These are phyloP conservation scores for Colletotrichum noveboracense DNA, from an alignment of 2,329 filamentous ascomycete genomes.

Conservation along the genomic window DNA sequence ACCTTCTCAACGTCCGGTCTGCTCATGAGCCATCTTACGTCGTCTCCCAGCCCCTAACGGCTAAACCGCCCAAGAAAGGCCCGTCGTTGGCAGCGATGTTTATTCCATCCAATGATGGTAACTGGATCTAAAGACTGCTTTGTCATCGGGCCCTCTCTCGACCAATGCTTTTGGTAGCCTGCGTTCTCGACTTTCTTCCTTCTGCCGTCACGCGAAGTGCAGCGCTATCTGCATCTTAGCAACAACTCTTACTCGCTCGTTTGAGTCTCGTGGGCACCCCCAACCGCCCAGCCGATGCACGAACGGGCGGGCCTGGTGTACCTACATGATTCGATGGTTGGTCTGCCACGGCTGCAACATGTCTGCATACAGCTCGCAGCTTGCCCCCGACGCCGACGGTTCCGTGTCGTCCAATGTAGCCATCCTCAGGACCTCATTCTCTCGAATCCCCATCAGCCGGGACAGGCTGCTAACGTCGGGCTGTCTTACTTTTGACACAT, in stretches of 20 bases:
- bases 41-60: not conserved
- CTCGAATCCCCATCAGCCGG: not conserved
- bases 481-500: not conserved
- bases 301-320: not conserved
- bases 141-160: not conserved
- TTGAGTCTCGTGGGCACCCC: not conserved
- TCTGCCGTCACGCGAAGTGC: not conserved
- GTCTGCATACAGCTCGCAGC: slow-evolving; percentile 9
- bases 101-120: not conserved
- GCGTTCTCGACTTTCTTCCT: not conserved
- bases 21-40: not conserved
- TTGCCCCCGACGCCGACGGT: slow-evolving; percentile 3
- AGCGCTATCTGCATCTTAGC: not conserved
- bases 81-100: not conserved
- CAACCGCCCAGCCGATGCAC: slow-evolving; percentile 11
- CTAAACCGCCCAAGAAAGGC: not conserved
- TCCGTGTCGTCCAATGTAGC: not conserved
- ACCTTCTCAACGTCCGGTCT: not conserved
- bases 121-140: not conserved
- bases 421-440: not conserved
- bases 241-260: not conserved
- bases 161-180: not conserved
- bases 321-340: slow-evolving; percentile 11
- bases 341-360: slow-evolving; percentile 10
- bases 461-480: not conserved